Percentiles rank a stretch among this genome's conserved stretches.
These are phyloP conservation scores for Xylaria sp. DNA, from an alignment of 2,329 filamentous ascomycete species.

Conservation along the genomic window DNA sequence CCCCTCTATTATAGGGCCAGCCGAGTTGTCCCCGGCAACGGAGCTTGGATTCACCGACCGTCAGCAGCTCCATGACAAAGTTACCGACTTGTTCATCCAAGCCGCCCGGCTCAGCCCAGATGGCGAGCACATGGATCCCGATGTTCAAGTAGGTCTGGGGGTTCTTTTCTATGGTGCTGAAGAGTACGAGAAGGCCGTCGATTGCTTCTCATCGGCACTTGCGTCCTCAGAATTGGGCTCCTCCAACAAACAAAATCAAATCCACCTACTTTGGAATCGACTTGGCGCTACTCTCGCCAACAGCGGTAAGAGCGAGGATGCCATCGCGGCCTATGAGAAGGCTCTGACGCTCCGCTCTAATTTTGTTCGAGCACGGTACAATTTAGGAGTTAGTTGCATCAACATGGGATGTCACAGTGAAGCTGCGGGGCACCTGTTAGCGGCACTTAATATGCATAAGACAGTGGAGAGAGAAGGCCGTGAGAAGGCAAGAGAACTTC, in stretches of 20 bases:
- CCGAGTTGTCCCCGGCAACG: constrained; percentile 77
- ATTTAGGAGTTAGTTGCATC: constrained; percentile 95
- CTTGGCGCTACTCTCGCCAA: constrained; percentile 96
- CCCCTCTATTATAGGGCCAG: constrained; percentile 79
- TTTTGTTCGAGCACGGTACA: constrained; percentile 96
- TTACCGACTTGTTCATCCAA: constrained; percentile 89
- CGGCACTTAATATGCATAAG: constrained; percentile 95
- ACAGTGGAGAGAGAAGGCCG: constrained; percentile 87
- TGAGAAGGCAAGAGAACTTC: constrained; percentile 83
- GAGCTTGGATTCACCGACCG: constrained; percentile 96
- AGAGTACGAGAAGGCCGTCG: constrained; percentile 97
- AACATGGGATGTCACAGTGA: constrained; percentile 96
- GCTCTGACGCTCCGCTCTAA: constrained; percentile 91
- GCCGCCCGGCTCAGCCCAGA: constrained; percentile 92
- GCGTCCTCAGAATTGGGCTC: constrained; percentile 85
- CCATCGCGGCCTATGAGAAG: constrained; percentile 95
- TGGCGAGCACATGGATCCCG: constrained; percentile 96
- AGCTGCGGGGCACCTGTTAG: constrained; percentile 90
- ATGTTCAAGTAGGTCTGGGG: constrained; percentile 96
- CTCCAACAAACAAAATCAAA: constrained; percentile 84
- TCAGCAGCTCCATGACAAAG: constrained; percentile 86
- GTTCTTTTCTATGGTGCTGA: constrained; percentile 98
- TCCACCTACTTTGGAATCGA: constrained; percentile 97
- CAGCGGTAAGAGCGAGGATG: constrained; percentile 91
- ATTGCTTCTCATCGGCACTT: constrained; percentile 95